These are phyloP conservation scores for Cystofilobasidium macerans DNA, from an alignment of 768 basidiomycete species.

Conservation along the genomic window DNA sequence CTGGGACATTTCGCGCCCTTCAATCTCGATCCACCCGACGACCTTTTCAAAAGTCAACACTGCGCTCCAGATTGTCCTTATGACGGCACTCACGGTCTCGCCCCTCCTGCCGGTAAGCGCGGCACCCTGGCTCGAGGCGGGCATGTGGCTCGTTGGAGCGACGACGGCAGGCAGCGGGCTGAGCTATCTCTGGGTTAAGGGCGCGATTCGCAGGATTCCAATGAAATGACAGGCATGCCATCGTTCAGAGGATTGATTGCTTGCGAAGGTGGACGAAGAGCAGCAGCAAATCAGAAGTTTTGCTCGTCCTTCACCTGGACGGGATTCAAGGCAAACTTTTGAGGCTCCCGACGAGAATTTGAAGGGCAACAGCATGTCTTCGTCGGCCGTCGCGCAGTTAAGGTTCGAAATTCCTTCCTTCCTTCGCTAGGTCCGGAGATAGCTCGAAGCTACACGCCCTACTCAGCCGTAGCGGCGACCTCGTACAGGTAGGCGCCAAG, in stretches of 20 bases:
- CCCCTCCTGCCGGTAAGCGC: slow-evolving; percentile 59
- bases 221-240: too few species aligned
- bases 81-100: slow-evolving; percentile 76
- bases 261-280: too few species aligned
- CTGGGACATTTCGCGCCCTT: slow-evolving; percentile 92
- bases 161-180: slow-evolving; percentile 86
- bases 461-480: slow-evolving; percentile 40
- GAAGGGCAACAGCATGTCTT: too few species aligned
- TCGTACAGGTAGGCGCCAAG: slow-evolving; percentile 75
- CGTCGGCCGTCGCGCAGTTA: too few species aligned
- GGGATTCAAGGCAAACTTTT: too few species aligned
- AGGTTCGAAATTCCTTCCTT: too few species aligned
- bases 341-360: too few species aligned
- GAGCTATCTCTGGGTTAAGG: slow-evolving; percentile 38
- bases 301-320: too few species aligned
- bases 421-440: too few species aligned
- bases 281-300: too few species aligned
- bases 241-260: too few species aligned
- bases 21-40: slow-evolving; percentile 87
- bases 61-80: slow-evolving; percentile 74
- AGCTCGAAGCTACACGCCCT: too few species aligned
- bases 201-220: slow-evolving; percentile 29
- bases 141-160: slow-evolving; percentile 70
- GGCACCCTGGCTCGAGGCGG: slow-evolving; percentile 32
- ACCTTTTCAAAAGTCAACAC: slow-evolving; percentile 96